phyloP scores from a whole-genome alignment of 1,139 yeast species.

The Arxiozyma slooffiae region DNA sequence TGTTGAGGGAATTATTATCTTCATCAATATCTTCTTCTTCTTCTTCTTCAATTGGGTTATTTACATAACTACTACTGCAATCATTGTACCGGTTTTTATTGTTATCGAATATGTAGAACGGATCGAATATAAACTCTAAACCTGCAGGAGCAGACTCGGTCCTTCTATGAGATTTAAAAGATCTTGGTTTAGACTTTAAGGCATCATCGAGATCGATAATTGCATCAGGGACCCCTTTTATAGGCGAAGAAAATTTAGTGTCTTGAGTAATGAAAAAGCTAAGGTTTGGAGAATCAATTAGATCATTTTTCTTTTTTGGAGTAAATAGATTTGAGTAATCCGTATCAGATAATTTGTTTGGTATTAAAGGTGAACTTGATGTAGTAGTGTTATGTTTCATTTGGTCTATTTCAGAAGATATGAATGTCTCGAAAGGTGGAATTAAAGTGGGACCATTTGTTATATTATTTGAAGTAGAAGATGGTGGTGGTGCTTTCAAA shows the following conservation, averaged over 20 bases:
- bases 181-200: constrained; percentile 29
- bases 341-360: constrained; percentile 1
- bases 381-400: not conserved
- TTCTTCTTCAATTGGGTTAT: constrained; percentile 9
- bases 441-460: not conserved
- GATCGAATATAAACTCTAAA: constrained; percentile 21
- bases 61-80: not conserved
- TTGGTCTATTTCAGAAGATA: constrained; percentile 2
- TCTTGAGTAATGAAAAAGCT: constrained; percentile 29
- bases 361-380: not conserved
- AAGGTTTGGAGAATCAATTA: constrained; percentile 16
- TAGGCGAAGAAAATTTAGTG: constrained; percentile 25
- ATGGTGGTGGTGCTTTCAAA: constrained; percentile 10
- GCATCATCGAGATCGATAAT: constrained; percentile 56
- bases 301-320: constrained; percentile 2
- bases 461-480: not conserved
- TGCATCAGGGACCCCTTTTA: constrained; percentile 46
- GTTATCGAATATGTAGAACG: not conserved
- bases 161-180: constrained; percentile 34
- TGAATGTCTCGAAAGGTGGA: constrained; percentile 6
- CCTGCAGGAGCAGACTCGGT: constrained; percentile 44
- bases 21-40: constrained; percentile 3
- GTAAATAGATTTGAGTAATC: constrained; percentile 2
- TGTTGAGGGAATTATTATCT: not conserved
- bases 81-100: not conserved